Base-by-base conservation (phyloP, 1,284 basidiomycete genomes). In the Leccinum angustisporum region DNA sequence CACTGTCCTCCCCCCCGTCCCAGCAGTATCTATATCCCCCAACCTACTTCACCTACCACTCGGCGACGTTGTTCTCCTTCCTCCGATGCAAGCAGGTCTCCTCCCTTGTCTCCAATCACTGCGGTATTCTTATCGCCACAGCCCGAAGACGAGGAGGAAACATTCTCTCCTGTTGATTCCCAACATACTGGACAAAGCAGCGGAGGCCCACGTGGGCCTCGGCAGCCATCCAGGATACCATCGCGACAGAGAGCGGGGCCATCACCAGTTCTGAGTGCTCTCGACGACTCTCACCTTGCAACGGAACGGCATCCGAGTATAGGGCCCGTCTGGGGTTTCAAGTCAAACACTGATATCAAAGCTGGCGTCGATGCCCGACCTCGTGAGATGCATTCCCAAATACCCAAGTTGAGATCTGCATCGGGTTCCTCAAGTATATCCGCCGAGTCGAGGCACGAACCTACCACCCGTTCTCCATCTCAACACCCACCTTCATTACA, bases 321-420 rank as follows among this genome's bases (percentile, higher is more conserved):
- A 27, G 63, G 53, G 11, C 30, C 62, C n/a, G 14, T 61, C 34
- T 48, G 65, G 5, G 57, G 59, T 25, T 70, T 70, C 54, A 71
- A 54, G 56, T 63, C 63, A 16, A 75, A 65, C 57, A 48, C 30
- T 5, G 63, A 57, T 43, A n/a, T 51, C 54, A 54, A 61, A 43
- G 16, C 18, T 56, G 56, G 56, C 48, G 4, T 52, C 6, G 33
- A 58, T 9, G 21, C 63, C 40, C 69, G 60, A 30, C 50, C 59
- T 31, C 61, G 57, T 56, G 69, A 68, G 58, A 53, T 53, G 48
- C 67, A 61, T 21, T 72, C 70, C 30, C 70, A 72, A 36, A 72
- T 72, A 63, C 70, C 70, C 43, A 72, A 73, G 40, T 34, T 75
- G 56, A 72, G 73, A 61, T 70, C 57, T 10, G 31, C 67, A 5